Evolutionary conservation across 345 rosid species (phyloP).

Genomic region (Arabis alpina): DNA sequence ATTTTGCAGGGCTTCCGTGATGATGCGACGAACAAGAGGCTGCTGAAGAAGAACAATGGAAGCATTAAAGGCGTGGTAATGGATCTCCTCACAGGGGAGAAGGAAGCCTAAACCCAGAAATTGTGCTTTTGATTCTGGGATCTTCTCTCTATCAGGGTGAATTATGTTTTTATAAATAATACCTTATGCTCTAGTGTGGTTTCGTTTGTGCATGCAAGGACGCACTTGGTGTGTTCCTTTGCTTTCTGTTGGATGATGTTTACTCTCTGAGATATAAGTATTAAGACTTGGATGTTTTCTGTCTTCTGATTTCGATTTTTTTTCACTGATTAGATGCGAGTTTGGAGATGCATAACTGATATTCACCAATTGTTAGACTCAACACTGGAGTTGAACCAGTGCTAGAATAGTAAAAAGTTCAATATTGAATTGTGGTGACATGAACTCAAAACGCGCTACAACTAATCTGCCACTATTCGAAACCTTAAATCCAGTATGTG

Average conservation of each 20-base stretch:
- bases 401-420: too few species aligned
- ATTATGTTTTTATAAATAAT: constrained; percentile 34
- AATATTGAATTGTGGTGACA: too few species aligned
- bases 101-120: constrained; percentile 40
- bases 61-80: constrained; percentile 87
- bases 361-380: too few species aligned
- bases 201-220: neutral
- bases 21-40: constrained; percentile 74
- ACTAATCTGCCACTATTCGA: too few species aligned
- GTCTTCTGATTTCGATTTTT: too few species aligned
- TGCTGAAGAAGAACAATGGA: constrained; percentile 93
- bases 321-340: too few species aligned
- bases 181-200: constrained; percentile 23
- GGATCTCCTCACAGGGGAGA: constrained; percentile 86
- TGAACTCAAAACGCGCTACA: too few species aligned
- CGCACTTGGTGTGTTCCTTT: neutral
- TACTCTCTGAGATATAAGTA: too few species aligned
- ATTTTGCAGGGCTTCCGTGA: constrained; percentile 77
- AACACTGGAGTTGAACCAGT: too few species aligned
- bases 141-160: neutral
- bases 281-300: too few species aligned
- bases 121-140: neutral
- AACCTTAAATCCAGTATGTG: too few species aligned
- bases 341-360: too few species aligned
- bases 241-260: neutral